Evolutionary conservation across 148 eudicot genomes (phyloP), one percentile per base, ranked within the genome.

Genomic region (Gaultheria prostrata): DNA sequence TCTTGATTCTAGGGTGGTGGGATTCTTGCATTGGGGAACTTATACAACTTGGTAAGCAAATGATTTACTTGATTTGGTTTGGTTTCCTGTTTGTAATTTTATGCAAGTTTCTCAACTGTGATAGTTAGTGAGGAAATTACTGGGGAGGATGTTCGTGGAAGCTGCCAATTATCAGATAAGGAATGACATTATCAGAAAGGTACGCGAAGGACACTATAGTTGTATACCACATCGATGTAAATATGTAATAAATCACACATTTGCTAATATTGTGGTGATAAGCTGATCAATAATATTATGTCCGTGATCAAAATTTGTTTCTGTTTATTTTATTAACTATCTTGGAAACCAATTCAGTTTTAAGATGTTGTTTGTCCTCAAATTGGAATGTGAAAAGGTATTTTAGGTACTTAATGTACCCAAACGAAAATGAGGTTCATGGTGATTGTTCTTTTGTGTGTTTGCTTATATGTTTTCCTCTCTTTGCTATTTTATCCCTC

Each of bases 91-190:
- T 81, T 63, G 72, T 28, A 75, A 61, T 39, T 79, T 4, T 80
- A 24, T 80, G 61, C 53, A 80, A 35, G 30, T 82, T 81, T 45
- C 21, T 24, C 33, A 17, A 73, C 49, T 83, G 48, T 78, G 85
- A 82, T 83, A 93, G 93, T 79, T 93, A 61, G 91, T 86, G 80
- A 90, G 89, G 81, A 87, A 87, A 83, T 84, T 92, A 53, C 85
- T 92, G 12, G 93, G 90, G 43, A 90, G 85, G 86, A 82, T 93
- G 86, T 80, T 95, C 59, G 46, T 87, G 81, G 94, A 93, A 84
- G 93, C 94, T 72, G 94, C 95, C 84, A 92, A 91, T 74, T 91
- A 87, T 90, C 95, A 91, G 90, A 88, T 95, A 79, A 89, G 86
- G 80, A 91, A 86, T 33, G 92, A 92, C 79, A 79, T 87, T 82